A percentile compares a stretch with the other conserved stretches of the same genome.
Evolutionary conservation across 2,329 filamentous ascomycete species (phyloP).

Genomic region (Neopestalotiopsis rosae): DNA sequence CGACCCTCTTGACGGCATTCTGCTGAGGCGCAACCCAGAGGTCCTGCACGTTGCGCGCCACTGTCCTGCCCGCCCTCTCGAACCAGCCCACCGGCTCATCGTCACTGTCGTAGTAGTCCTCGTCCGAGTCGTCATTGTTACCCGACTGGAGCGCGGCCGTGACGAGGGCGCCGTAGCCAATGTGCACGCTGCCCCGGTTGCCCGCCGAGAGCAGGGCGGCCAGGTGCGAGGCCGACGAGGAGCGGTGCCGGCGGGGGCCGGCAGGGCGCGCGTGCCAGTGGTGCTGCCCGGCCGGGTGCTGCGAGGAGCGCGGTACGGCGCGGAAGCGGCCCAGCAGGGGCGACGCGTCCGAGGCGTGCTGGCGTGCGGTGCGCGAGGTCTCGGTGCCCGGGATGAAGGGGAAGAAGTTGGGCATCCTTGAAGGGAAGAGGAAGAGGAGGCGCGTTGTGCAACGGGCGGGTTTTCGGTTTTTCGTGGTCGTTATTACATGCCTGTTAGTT

Average conservation of each 20-base stretch:
- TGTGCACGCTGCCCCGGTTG: slow-evolving; percentile 58
- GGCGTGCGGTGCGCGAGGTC: slow-evolving; percentile 50
- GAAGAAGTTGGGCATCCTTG: slow-evolving; percentile 67
- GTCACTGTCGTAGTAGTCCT: slow-evolving; percentile 36
- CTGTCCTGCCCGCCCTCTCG: slow-evolving; percentile 41
- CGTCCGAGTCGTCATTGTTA: slow-evolving; percentile 34
- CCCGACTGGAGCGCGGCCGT: slow-evolving; percentile 44
- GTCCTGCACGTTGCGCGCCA: slow-evolving; percentile 47
- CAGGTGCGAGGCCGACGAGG: slow-evolving; percentile 33
- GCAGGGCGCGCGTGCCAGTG: not conserved
- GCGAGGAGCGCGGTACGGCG: slow-evolving; percentile 57
- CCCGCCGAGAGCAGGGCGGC: slow-evolving; percentile 44
- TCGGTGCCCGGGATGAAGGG: slow-evolving; percentile 70
- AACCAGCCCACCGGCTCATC: slow-evolving; percentile 24
- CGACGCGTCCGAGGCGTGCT: slow-evolving; percentile 56
- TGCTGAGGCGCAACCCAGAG: slow-evolving; percentile 68
- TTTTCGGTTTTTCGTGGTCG: not conserved
- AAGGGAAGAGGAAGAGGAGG: not conserved
- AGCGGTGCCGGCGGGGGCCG: slow-evolving; percentile 20
- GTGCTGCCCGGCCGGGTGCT: not conserved
- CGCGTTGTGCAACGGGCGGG: not conserved
- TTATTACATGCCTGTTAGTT: slow-evolving; percentile 9
- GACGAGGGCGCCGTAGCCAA: slow-evolving; percentile 61
- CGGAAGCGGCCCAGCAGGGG: slow-evolving; percentile 70
- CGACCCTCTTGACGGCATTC: slow-evolving; percentile 60